phyloP scores from a whole-genome alignment of 1,284 basidiomycete genomes.

The Mycena sp. region DNA sequence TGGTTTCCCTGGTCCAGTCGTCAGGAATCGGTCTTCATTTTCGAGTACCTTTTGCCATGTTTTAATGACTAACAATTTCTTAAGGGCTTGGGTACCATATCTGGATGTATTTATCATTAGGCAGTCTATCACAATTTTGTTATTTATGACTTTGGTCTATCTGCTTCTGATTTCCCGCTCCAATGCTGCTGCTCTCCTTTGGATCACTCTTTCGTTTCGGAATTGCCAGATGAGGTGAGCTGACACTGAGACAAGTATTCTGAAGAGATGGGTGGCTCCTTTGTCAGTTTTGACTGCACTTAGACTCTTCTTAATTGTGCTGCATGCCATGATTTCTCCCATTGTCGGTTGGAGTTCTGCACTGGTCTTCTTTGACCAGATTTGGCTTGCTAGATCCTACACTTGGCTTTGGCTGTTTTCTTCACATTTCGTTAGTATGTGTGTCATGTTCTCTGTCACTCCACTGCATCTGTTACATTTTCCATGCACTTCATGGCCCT shows the following conservation, averaged over 20 bases:
- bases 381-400: neutral
- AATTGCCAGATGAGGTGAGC: constrained; percentile 40
- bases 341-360: neutral
- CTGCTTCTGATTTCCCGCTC: too few relatives aligned
- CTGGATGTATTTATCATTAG: too few relatives aligned
- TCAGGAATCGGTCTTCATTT: too few relatives aligned
- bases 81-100: too few relatives aligned
- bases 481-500: constrained; percentile 20
- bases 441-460: neutral
- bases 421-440: too few relatives aligned
- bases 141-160: too few relatives aligned
- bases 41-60: too few relatives aligned
- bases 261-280: constrained; percentile 22
- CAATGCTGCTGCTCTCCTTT: neutral
- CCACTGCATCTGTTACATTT: constrained; percentile 20
- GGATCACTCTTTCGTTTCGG: constrained; percentile 35
- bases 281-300: too few relatives aligned
- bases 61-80: too few relatives aligned
- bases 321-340: neutral
- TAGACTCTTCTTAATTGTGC: too few relatives aligned
- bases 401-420: neutral
- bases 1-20: neutral
- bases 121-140: too few relatives aligned
- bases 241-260: constrained; percentile 34
- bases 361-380: neutral